phyloP scores from a whole-genome alignment of 225 moss, liverwort and hornwort species.

The Pseudoscleropodium purum region DNA sequence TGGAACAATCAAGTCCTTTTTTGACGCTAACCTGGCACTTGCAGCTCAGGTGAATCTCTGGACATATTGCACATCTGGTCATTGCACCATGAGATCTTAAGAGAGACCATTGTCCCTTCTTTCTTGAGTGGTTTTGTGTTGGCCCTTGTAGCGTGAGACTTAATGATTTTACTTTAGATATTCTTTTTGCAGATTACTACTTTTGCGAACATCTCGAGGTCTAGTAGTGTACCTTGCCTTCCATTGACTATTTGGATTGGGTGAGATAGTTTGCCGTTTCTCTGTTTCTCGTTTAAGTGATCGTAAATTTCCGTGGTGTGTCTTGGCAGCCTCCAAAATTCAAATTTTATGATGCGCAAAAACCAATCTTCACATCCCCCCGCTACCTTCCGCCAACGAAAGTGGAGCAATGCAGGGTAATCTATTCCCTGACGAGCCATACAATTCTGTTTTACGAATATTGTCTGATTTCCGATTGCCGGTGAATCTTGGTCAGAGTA shows the following conservation, averaged over 20 bases:
- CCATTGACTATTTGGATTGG: not conserved
- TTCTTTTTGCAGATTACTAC: not conserved
- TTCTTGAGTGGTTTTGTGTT: not conserved
- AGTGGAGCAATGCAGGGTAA: conserved; percentile 55
- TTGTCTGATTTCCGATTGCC: not conserved
- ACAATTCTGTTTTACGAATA: not conserved
- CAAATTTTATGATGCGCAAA: conserved; percentile 45
- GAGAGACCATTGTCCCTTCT: not conserved
- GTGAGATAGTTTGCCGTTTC: not conserved
- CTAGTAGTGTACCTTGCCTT: not conserved
- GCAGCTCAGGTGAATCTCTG: conserved; percentile 32
- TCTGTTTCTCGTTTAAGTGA: not conserved
- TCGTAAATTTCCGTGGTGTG: not conserved
- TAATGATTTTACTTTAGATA: not conserved
- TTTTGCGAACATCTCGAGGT: not conserved
- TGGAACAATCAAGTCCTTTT: conserved; percentile 63
- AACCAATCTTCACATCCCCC: conserved; percentile 62
- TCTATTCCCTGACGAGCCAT: not conserved
- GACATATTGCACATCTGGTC: not conserved
- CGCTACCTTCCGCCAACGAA: conserved; percentile 62
- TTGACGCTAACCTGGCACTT: conserved; percentile 55
- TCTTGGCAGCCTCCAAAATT: conserved; percentile 44
- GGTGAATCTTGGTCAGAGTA: not conserved
- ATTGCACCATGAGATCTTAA: not conserved
- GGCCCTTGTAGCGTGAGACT: not conserved